Base-by-base conservation (phyloP, 129 eudicot genomes). In the Smallanthus sonchifolius region DNA sequence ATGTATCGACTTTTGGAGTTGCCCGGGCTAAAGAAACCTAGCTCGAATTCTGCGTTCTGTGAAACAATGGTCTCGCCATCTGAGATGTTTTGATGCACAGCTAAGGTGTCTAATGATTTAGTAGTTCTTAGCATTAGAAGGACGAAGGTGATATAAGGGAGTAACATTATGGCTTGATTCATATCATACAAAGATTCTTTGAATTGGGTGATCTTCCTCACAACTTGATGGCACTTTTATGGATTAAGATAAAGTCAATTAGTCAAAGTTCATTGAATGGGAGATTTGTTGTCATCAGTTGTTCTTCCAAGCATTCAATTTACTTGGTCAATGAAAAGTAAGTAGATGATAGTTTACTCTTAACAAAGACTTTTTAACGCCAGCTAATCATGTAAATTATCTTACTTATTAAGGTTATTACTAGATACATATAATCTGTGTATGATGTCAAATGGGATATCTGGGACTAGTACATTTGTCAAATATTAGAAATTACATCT, bases 1-100 rank as follows among this genome's bases (percentile, higher is more conserved):
- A 79, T 36, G 48, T 72, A 72, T 52, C 83, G 68, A 32, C 49
- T 52, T 14, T 55, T 64, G 3, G 84, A 64, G 62, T 57, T 57
- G 28, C 81, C 81, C 30, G 79, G 82, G 48, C 69, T 83, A 81
- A 79, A 83, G 59, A 83, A 83, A 19, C 83, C 86, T 30, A 83
- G 24, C 59, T 75, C 84, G 13, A 75, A 79, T 13, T 2, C 48
- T 55, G 44, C 66, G 10, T 37, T 57, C 5, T 40, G 30, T 0
- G 81, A 81, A 56, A 81, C 77, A 32, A 60, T 60, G 66, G 40
- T 60, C 19, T 60, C 40, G 5, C 66, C 66, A 60, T 60, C 40
- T 60, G 66, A 30, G 66, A 60, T 30, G 39, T 59, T 60, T 60
- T 34, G 42, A 60, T 60, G 40, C 19, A 60, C 42, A 11, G 0